A percentile compares a stretch with the other conserved stretches of the same genome.
phyloP scores from a whole-genome alignment of 2,329 filamentous ascomycete genomes.

The Chaetomium olivaceum region DNA sequence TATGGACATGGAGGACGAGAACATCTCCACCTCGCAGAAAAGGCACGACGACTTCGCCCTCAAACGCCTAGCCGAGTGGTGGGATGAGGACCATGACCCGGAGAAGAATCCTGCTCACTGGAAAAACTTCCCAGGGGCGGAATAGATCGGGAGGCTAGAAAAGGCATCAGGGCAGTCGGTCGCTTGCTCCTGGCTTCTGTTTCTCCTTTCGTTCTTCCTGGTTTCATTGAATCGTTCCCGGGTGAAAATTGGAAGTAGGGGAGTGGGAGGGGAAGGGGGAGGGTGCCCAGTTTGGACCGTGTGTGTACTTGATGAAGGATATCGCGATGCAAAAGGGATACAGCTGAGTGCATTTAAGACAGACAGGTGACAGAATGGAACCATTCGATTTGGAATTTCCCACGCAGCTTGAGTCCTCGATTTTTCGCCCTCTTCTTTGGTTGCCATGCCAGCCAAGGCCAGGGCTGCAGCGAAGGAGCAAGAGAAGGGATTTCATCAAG shows the following conservation, averaged over 20 bases:
- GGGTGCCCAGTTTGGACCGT: no score
- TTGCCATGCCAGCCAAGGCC: neutral
- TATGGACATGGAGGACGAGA: neutral
- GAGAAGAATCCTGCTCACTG: neutral
- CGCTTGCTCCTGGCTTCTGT: neutral
- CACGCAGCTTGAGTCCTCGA: neutral
- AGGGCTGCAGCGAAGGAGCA: neutral
- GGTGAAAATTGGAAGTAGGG: no score
- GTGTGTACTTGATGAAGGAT: no score
- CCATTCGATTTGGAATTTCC: neutral
- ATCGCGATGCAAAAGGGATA: no score
- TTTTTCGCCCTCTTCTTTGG: neutral
- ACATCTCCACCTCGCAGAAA: neutral
- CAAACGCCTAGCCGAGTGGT: neutral
- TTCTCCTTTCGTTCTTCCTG: no score
- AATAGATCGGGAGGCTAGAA: neutral
- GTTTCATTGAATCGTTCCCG: no score
- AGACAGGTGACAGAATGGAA: neutral
- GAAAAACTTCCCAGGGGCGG: neutral
- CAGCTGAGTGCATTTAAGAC: no score
- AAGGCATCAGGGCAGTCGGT: neutral
- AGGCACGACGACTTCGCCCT: slow-evolving; percentile 1
- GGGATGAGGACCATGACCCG: neutral
- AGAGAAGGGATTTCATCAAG: neutral
- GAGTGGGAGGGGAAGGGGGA: no score